Evolutionary conservation across 305 asterid species (phyloP), one percentile per base, ranked within the genome.

Genomic region (Plantago lanceolata): DNA sequence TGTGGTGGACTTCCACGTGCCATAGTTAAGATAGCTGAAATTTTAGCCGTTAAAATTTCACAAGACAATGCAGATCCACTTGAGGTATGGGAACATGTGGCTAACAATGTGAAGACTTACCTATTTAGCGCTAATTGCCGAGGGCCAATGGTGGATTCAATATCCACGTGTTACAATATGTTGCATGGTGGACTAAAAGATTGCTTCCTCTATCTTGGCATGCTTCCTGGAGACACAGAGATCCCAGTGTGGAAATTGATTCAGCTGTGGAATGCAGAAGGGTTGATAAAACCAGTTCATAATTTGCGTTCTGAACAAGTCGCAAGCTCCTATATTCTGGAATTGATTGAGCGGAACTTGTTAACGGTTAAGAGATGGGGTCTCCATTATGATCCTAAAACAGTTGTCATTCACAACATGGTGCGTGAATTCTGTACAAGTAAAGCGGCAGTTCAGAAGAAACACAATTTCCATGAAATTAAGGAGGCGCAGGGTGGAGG

Each of bases 231-330:
- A 9, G 45, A 40, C 59, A 3, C 18, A 13, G 43, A 54, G 59
- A 26, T 54, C 19, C 35, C 59, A 3, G 59, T 24, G 17, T 54
- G 40, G 43, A 20, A 54, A 26, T 54, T 54, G 59, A 54, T n/a
- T 54, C n/a, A 24, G 19, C 24, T 54, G 40, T 54, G 40, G 59
- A 24, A 12, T 54, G 59, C 59, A 54, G 59, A 54, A 54, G 59
- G 59, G 5, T 54, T 54, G 8, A 40, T 40, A 33, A 33, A 33
- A 33, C 40, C 40, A 33, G 40, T 33, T 33, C 8, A 19, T 0
- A 15, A 53, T 14, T 18, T 8, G n/a, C 20, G 11, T 14, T 21
- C 19, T 14, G 58, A 19, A 6, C 13, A 1, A 5, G 58, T 53
- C 19, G 58, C 31, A 1, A 21, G 17, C 20, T 19, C 29, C 17